Evolutionary conservation across 129 eudicot species (phyloP).

Genomic region (Deinandra increscens): DNA sequence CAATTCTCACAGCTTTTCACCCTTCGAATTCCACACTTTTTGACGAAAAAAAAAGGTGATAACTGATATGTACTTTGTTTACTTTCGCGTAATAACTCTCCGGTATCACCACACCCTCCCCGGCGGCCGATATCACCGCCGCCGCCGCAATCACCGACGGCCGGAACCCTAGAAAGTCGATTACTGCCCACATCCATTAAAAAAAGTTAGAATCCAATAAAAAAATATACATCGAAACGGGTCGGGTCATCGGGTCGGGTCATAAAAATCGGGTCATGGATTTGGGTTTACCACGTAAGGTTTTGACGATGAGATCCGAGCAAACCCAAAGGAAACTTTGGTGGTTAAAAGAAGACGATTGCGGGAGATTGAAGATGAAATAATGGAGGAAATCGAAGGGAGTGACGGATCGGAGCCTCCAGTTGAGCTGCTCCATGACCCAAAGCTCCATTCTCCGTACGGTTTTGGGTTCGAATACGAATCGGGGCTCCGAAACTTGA

Average conservation of each 20-base stretch:
- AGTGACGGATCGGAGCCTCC: constrained; percentile 57
- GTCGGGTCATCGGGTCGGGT: not conserved
- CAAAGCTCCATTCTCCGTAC: constrained; percentile 60
- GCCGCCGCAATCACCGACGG: constrained; percentile 63
- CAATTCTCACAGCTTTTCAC: constrained; percentile 26
- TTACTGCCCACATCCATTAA: constrained; percentile 34
- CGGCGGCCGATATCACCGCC: constrained; percentile 47
- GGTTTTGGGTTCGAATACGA: constrained; percentile 47
- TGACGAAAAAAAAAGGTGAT: constrained; percentile 3
- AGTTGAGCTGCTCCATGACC: constrained; percentile 50
- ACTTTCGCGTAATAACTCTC: constrained; percentile 46
- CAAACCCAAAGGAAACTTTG: constrained; percentile 22
- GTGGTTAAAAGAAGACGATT: not conserved
- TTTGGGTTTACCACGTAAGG: constrained; percentile 46
- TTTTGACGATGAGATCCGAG: constrained; percentile 50
- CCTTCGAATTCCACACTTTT: constrained; percentile 20
- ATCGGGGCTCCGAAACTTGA: constrained; percentile 42
- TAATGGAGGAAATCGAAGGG: constrained; percentile 54
- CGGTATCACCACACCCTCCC: constrained; percentile 32
- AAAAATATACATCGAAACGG: not conserved
- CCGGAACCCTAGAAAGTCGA: constrained; percentile 44
- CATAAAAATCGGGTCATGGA: no score
- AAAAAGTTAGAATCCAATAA: not conserved
- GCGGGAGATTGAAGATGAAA: constrained; percentile 38
- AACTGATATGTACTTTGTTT: constrained; percentile 38